phyloP scores from a whole-genome alignment of 108 stramenopile genomes.

The Pseudonitzschia pungens region DNA sequence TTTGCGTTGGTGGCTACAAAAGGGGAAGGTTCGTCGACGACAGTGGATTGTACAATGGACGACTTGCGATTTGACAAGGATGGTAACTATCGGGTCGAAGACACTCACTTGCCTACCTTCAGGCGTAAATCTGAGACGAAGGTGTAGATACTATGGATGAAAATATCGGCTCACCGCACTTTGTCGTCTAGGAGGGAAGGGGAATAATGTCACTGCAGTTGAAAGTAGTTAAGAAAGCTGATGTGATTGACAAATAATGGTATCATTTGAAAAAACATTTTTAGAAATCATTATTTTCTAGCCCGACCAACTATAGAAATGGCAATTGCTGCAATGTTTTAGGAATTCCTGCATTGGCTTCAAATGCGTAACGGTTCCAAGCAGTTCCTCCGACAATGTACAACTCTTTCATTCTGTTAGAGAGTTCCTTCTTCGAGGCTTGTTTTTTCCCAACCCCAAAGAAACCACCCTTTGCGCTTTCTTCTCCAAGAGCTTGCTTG shows the following conservation, averaged over 20 bases:
- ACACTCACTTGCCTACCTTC: slow-evolving; percentile 71
- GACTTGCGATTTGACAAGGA: slow-evolving; percentile 62
- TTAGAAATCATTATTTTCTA: neutral
- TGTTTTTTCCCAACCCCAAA: slow-evolving; percentile 63
- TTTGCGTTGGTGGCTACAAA: slow-evolving; percentile 80
- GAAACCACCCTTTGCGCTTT: slow-evolving; percentile 64
- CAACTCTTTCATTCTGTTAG: slow-evolving; percentile 57
- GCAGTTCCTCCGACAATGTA: slow-evolving; percentile 77
- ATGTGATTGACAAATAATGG: too few relatives aligned
- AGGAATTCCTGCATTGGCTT: slow-evolving; percentile 77
- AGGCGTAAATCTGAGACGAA: slow-evolving; percentile 53
- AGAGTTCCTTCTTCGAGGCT: slow-evolving; percentile 47
- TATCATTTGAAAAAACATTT: too few relatives aligned
- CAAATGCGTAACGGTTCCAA: slow-evolving; percentile 66
- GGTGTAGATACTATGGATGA: neutral
- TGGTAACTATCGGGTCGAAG: slow-evolving; percentile 68
- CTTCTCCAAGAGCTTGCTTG: slow-evolving; percentile 64
- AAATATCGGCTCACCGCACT: too few relatives aligned
- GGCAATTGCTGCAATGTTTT: slow-evolving; percentile 59
- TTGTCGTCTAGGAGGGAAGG: too few relatives aligned
- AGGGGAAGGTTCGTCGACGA: slow-evolving; percentile 14
- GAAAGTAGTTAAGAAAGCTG: too few relatives aligned
- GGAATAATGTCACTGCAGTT: too few relatives aligned
- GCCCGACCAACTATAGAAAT: slow-evolving; percentile 31
- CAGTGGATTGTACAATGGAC: slow-evolving; percentile 24